phyloP scores from a whole-genome alignment of 495 filamentous ascomycete genomes.

The Stereocaulon alpinum region DNA sequence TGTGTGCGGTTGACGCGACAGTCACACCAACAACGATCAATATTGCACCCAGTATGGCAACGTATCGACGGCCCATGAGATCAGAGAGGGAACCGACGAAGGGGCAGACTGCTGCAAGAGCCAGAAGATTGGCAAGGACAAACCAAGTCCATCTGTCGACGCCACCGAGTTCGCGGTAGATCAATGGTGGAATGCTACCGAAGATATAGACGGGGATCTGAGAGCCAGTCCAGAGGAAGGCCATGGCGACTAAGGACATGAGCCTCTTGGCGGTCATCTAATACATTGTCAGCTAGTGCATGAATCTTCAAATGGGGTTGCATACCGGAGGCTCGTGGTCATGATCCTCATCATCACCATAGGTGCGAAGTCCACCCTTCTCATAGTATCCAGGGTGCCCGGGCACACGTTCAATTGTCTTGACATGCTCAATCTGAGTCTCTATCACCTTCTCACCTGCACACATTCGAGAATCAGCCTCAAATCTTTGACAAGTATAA shows the following conservation, averaged over 20 bases:
- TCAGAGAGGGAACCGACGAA: conserved; percentile 66
- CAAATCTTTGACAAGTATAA: too few relatives aligned
- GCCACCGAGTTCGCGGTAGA: conserved; percentile 57
- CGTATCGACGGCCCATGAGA: conserved; percentile 55
- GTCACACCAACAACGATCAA: conserved; percentile 59
- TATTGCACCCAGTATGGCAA: conserved; percentile 49
- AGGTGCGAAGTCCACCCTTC: conserved; percentile 40
- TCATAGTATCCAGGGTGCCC: conserved; percentile 39
- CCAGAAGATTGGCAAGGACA: conserved; percentile 55
- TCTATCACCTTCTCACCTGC: conserved; percentile 2
- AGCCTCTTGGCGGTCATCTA: conserved; percentile 49
- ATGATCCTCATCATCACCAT: conserved; percentile 40
- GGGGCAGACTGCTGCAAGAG: conserved; percentile 57
- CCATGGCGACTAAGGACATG: conserved; percentile 53
- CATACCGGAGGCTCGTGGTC: conserved; percentile 37
- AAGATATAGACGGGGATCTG: conserved; percentile 56
- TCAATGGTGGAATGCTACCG: conserved; percentile 51
- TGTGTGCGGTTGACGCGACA: conserved; percentile 50
- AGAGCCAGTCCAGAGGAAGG: conserved; percentile 55
- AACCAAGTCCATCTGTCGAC: conserved; percentile 64
- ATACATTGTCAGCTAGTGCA: not conserved
- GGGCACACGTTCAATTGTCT: conserved; percentile 21
- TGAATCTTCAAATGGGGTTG: not conserved
- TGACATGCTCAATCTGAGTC: not conserved
- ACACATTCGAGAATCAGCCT: too few relatives aligned